Conservation (phyloP, 2,329 filamentous ascomycete genomes). For the Trichophyton verrucosum region DNA sequence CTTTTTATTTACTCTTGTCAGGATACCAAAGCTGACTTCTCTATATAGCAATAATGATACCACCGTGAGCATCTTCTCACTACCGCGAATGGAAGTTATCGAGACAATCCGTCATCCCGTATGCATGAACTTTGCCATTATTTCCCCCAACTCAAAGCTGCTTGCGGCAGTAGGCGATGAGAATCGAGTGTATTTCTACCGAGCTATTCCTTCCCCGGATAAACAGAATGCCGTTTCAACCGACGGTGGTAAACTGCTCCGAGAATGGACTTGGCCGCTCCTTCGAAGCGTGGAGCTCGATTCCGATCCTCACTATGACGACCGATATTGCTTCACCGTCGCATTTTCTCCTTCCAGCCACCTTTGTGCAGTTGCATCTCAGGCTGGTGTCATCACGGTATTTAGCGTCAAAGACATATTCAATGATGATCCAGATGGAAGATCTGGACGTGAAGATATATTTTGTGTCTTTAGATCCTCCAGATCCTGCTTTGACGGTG, state of each 20-base stretch:
- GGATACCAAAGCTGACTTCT: constrained; percentile 44
- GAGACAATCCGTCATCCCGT: constrained; percentile 64
- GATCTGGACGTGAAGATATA: constrained; percentile 47
- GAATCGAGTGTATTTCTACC: constrained; percentile 72
- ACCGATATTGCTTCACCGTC: constrained; percentile 37
- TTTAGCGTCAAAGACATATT: constrained; percentile 30
- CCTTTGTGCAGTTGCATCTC: constrained; percentile 39
- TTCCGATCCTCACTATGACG: constrained; percentile 28
- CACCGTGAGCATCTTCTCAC: constrained; percentile 70
- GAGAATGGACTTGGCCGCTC: constrained; percentile 31
- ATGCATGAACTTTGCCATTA: constrained; percentile 84
- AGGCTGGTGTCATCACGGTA: constrained; percentile 37
- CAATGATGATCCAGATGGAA: constrained; percentile 29
- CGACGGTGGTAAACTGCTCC: constrained; percentile 24
- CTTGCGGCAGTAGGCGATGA: constrained; percentile 80
- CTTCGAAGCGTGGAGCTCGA: constrained; percentile 30
- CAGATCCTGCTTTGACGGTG: constrained; percentile 54
- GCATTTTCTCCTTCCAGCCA: constrained; percentile 39
- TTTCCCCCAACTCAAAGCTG: constrained; percentile 74
- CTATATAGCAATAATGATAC: constrained; percentile 79
- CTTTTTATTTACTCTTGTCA: constrained; percentile 2
- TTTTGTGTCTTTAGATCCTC: constrained; percentile 69
- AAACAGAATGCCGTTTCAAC: constrained; percentile 17
- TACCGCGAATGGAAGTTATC: constrained; percentile 55
- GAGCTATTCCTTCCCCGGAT: constrained; percentile 20